Evolutionary conservation across 257 asterid genomes (phyloP).

Genomic region (Lycium barbarum): DNA sequence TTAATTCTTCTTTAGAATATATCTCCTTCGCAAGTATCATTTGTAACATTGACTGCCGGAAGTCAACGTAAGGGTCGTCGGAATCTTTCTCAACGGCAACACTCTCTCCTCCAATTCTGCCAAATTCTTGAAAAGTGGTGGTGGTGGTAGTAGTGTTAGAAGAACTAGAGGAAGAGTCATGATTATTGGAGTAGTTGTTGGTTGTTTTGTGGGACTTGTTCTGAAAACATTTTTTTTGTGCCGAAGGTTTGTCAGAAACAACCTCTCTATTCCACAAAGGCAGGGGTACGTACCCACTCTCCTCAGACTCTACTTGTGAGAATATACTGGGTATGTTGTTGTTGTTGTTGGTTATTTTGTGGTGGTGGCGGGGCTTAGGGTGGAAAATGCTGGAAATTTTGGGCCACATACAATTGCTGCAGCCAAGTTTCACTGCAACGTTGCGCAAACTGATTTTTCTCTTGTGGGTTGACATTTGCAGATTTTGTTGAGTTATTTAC

Average conservation of each 20-base stretch:
- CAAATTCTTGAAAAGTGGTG: constrained; percentile 67
- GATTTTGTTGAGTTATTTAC: neutral
- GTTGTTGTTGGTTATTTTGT: constrained; percentile 22
- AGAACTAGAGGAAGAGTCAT: constrained; percentile 56
- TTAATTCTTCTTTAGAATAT: constrained; percentile 72
- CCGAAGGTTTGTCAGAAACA: too few species aligned
- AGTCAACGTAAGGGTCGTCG: constrained; percentile 83
- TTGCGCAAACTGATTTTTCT: constrained; percentile 52
- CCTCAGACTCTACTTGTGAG: too few species aligned
- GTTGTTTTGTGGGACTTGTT: too few species aligned
- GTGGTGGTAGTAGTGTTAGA: constrained; percentile 51
- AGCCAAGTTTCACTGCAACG: constrained; percentile 58
- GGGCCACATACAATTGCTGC: constrained; percentile 68
- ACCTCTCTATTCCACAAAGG: too few species aligned
- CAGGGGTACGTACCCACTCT: too few species aligned
- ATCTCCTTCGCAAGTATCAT: constrained; percentile 85
- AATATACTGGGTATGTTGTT: constrained; percentile 1
- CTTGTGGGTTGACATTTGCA: constrained; percentile 54
- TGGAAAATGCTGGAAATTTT: constrained; percentile 62
- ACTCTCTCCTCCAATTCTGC: constrained; percentile 66
- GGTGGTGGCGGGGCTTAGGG: constrained; percentile 49
- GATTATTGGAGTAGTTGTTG: constrained; percentile 18
- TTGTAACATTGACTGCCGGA: constrained; percentile 92
- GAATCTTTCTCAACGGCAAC: constrained; percentile 91
- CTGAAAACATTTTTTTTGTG: too few species aligned